A percentile compares a stretch with the other conserved stretches of the same genome.
phyloP scores from a whole-genome alignment of 768 basidiomycete genomes.

The Chalciporus piperatus region DNA sequence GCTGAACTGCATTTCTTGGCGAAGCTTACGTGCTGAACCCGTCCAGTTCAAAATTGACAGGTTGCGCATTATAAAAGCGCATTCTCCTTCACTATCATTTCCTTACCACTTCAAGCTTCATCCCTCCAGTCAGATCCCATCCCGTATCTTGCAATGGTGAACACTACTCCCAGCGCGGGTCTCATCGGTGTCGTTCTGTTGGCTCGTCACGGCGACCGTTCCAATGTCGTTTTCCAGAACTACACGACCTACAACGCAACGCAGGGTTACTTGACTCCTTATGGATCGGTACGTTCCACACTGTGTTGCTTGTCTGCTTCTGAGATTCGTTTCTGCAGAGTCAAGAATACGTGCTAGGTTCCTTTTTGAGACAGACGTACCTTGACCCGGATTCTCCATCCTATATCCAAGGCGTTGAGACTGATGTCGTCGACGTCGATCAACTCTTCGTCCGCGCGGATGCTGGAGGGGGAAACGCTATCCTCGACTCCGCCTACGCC shows the following conservation, averaged over 20 bases:
- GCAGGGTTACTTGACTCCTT: conserved; percentile 65
- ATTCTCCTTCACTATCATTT: background rate
- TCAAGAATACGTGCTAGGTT: conserved; percentile 65
- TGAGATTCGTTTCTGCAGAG: conserved; percentile 2
- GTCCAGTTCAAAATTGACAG: background rate
- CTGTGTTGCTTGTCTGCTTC: background rate
- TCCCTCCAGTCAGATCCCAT: background rate
- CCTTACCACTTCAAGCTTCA: background rate
- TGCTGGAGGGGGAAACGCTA: conserved; percentile 74
- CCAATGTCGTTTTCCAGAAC: conserved; percentile 60
- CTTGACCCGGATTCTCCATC: conserved; percentile 59
- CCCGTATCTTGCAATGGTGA: conserved; percentile 20
- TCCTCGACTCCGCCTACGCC: conserved; percentile 81
- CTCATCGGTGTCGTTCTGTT: conserved; percentile 73
- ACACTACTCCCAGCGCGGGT: conserved; percentile 21
- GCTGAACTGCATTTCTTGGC: no score
- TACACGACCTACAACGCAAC: conserved; percentile 65
- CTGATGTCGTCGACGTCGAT: conserved; percentile 63
- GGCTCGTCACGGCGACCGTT: conserved; percentile 75
- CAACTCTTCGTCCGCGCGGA: conserved; percentile 77
- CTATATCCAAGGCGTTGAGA: conserved; percentile 63
- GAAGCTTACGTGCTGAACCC: no score
- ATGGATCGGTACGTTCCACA: conserved; percentile 58
- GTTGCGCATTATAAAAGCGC: background rate
- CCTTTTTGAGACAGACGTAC: conserved; percentile 58